Evolutionary conservation across 2,329 filamentous ascomycete species (phyloP), one percentile per base, ranked within the genome.

Genomic region (Cladosporium sphaerospermum): DNA sequence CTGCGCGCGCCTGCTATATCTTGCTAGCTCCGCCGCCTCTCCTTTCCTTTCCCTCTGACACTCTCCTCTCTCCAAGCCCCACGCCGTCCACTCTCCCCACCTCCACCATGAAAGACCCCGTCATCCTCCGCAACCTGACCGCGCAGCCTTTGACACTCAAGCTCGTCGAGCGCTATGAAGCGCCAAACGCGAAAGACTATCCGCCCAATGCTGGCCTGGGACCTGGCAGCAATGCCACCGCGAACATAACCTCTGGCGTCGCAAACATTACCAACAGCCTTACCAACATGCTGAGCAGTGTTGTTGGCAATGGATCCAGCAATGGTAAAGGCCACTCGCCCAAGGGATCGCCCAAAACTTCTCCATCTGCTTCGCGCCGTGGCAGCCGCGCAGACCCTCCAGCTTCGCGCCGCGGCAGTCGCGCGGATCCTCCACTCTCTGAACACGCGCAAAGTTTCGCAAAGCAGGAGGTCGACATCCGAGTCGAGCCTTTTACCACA

Each of bases 91-190:
- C 32, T 40, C 42, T 19, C 14, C n/a, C n/a, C 41, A 18, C 10
- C 14, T 19, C 54, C 40, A 53, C 45, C 46, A 68, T 68, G 66
- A 54, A 62, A 58, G 61, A 51, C 6, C 63, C 67, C 16, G 74
- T 96, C 60, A 87, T 80, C 4, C 81, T 96, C 63, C 89, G 91
- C 63, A 96, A 96, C 69, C 75, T 95, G 59, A 92, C 88, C 42
- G 76, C 81, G 54, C 84, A 80, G 45, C 78, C 83, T n/a, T 75
- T 96, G 52, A 81, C 85, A 60, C 79, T 96, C 62, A 84, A 83
- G 68, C 69, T 77, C 55, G 75, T 92, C 54, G 87, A 95, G 73
- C 84, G 85, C 60, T 90, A 90, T 67, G 80, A 83, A 60, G 78
- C 73, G 44, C 75, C 71, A 50, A 73, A 78, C 57, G 68, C 75